A percentile compares a stretch with the other conserved stretches of the same genome.
phyloP scores from a whole-genome alignment of 805 yeast species.

The Brettanomyces sp. region DNA sequence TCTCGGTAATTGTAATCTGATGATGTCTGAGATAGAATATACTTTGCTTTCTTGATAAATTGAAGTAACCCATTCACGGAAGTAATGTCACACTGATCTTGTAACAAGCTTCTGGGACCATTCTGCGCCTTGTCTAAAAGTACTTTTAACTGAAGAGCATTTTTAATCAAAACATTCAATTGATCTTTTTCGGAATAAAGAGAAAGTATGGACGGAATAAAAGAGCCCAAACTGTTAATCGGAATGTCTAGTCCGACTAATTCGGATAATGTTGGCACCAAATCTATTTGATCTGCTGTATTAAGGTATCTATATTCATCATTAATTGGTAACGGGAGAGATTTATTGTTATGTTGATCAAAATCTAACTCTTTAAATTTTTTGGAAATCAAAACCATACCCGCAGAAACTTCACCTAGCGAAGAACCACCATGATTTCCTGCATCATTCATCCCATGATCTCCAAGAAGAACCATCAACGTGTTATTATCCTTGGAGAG shows the following conservation, averaged over 20 bases:
- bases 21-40: conserved; percentile 45
- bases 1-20: conserved; percentile 60
- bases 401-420: conserved; percentile 85
- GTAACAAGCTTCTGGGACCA: conserved; percentile 4
- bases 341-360: conserved; percentile 9
- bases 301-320: conserved; percentile 44
- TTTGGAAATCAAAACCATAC: conserved; percentile 59
- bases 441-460: conserved; percentile 92
- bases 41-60: conserved; percentile 41
- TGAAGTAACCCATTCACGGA: conserved; percentile 7
- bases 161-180: conserved; percentile 35
- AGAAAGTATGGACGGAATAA: conserved; percentile 48
- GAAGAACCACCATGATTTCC: conserved; percentile 98
- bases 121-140: conserved; percentile 35
- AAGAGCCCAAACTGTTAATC: conserved; percentile 61
- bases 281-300: conserved; percentile 54
- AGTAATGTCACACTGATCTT: conserved; percentile 6
- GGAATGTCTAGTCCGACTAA: conserved; percentile 62
- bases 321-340: conserved; percentile 27
- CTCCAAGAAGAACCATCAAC: conserved; percentile 73
- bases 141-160: conserved; percentile 46
- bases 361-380: conserved; percentile 29
- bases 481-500: conserved; percentile 33
- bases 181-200: conserved; percentile 36
- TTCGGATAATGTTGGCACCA: conserved; percentile 61